phyloP scores from a whole-genome alignment of 768 basidiomycete species.

The Mrakia blollopis region DNA sequence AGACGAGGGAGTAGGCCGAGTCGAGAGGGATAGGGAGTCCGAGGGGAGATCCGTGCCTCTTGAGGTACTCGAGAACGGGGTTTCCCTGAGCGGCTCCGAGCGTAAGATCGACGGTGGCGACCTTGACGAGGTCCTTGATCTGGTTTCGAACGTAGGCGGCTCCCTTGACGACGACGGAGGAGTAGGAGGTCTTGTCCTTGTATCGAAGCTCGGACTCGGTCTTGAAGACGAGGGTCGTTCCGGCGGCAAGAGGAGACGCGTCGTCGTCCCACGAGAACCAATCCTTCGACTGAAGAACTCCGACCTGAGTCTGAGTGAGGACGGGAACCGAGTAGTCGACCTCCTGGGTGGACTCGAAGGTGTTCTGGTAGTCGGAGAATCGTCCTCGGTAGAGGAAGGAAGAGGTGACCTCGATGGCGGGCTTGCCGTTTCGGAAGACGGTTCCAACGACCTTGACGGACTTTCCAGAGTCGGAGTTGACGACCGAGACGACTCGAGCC shows the following conservation, averaged over 20 bases:
- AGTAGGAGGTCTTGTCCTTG: constrained; percentile 82
- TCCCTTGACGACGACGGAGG: constrained; percentile 73
- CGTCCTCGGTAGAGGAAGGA: constrained; percentile 95
- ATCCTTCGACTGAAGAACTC: constrained; percentile 88
- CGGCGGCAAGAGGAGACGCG: constrained; percentile 66
- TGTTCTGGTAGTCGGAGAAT: constrained; percentile 90
- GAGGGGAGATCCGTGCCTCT: constrained; percentile 78
- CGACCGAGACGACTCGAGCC: constrained; percentile 80
- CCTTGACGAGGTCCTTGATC: constrained; percentile 79
- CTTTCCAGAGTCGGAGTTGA: constrained; percentile 87
- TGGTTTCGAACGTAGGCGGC: constrained; percentile 83
- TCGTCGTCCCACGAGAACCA: constrained; percentile 97
- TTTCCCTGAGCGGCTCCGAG: constrained; percentile 87
- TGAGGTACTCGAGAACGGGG: constrained; percentile 84
- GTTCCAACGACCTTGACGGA: constrained; percentile 61
- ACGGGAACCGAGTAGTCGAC: constrained; percentile 78
- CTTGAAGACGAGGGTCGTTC: constrained; percentile 83
- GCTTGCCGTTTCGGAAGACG: constrained; percentile 68
- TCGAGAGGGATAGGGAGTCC: constrained; percentile 71
- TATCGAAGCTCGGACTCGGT: constrained; percentile 78
- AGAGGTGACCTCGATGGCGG: constrained; percentile 87
- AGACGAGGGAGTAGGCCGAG: constrained; percentile 80
- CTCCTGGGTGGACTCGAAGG: constrained; percentile 87
- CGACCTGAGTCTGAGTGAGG: constrained; percentile 70
- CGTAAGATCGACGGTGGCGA: constrained; percentile 79